A percentile compares a stretch with the other conserved stretches of the same genome.
Conservation (phyloP, 179 eudicot species). For the Nepenthes alata region DNA sequence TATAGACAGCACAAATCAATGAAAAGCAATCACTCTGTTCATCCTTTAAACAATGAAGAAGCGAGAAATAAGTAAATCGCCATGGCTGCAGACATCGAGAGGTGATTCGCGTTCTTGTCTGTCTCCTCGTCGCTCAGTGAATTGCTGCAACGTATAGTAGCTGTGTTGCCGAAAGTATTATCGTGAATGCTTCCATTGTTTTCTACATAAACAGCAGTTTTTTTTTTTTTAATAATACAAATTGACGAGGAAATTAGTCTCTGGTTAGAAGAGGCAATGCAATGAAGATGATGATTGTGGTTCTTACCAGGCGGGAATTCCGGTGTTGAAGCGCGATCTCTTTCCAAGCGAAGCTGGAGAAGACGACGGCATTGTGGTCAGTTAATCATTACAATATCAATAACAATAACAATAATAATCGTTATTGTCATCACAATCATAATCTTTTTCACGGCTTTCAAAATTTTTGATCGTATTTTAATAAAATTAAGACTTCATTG, state of each 20-base stretch:
- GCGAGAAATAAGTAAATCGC: no score
- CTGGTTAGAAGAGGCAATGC: not conserved
- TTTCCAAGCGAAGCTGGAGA: slow-evolving; percentile 54
- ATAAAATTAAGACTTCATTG: no score
- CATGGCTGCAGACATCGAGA: no score
- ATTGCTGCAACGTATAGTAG: slow-evolving; percentile 49
- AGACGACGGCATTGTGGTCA: no score
- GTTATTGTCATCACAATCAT: no score
- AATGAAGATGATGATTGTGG: not conserved
- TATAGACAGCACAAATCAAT: no score
- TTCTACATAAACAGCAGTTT: slow-evolving; percentile 18
- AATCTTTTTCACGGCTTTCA: no score
- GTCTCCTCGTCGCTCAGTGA: slow-evolving; percentile 16
- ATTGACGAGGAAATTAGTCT: not conserved
- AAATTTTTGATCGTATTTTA: no score
- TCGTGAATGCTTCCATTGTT: slow-evolving; percentile 82
- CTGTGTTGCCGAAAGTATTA: slow-evolving; percentile 67
- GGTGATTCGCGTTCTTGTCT: not conserved
- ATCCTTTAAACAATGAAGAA: no score
- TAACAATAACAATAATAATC: no score
- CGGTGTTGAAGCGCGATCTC: slow-evolving; percentile 43
- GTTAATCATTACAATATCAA: no score
- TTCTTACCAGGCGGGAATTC: slow-evolving; percentile 51
- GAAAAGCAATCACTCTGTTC: no score
- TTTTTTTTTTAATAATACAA: not conserved